Evolutionary conservation across 2,329 filamentous ascomycete genomes (phyloP).

Genomic region (Scedosporium dehoogii): DNA sequence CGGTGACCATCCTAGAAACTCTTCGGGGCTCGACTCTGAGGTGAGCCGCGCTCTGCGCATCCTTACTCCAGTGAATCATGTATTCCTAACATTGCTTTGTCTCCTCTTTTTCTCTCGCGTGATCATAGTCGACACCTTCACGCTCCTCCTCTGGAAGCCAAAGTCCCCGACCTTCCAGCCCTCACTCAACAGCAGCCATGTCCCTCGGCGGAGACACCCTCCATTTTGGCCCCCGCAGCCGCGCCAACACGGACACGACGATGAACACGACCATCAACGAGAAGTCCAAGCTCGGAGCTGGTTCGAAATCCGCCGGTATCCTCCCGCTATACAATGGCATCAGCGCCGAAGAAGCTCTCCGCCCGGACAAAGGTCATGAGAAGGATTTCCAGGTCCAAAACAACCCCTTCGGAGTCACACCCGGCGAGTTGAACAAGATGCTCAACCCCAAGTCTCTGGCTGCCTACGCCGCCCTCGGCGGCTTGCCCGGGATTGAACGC

Average conservation of each 20-base stretch:
- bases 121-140: background rate
- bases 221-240: background rate
- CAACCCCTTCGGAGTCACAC: conserved; percentile 44
- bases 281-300: background rate
- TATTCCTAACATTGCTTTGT: background rate
- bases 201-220: background rate
- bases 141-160: background rate
- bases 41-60: background rate
- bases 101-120: background rate
- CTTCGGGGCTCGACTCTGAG: background rate
- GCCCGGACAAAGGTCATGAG: conserved; percentile 4
- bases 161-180: background rate
- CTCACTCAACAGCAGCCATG: background rate
- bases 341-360: conserved; percentile 1
- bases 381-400: conserved; percentile 8
- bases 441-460: conserved; percentile 36
- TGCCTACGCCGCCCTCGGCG: conserved; percentile 40
- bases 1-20: background rate
- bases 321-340: background rate
- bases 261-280: background rate
- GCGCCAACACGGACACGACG: conserved; percentile 4
- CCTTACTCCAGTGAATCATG: background rate
- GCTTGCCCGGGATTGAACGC: conserved; percentile 38
- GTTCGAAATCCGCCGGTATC: background rate
- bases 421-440: conserved; percentile 42